Percentiles rank a stretch among this genome's conserved stretches.
Conservation (phyloP, 1,284 basidiomycete genomes). For the Apiotrichum siamense region DNA sequence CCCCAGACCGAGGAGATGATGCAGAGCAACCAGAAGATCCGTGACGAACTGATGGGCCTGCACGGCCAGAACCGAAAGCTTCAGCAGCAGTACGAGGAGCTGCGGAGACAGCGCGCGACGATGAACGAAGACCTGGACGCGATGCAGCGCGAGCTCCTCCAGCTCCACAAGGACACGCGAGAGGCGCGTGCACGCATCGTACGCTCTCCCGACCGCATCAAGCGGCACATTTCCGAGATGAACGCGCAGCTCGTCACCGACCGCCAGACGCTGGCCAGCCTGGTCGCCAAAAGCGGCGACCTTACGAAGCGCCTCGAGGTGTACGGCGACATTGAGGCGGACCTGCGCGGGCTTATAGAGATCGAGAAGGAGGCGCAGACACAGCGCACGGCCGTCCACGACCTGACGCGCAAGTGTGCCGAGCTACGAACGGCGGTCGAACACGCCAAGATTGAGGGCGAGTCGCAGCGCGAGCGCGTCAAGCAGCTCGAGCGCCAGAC, state of each 20-base stretch:
- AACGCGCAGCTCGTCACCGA: constrained; percentile 58
- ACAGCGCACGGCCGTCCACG: constrained; percentile 59
- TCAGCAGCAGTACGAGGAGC: constrained; percentile 59
- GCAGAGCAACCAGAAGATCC: constrained; percentile 58
- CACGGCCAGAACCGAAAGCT: constrained; percentile 52
- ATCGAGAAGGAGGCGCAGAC: constrained; percentile 54
- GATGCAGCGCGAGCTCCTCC: constrained; percentile 23
- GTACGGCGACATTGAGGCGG: constrained; percentile 65
- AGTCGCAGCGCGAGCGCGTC: constrained; percentile 51
- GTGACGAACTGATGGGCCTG: constrained; percentile 56
- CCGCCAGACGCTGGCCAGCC: constrained; percentile 53
- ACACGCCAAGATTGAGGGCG: constrained; percentile 63
- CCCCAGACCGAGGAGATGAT: constrained; percentile 61
- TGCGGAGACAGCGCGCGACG: constrained; percentile 56
- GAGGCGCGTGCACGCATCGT: constrained; percentile 67
- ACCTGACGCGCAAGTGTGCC: constrained; percentile 58
- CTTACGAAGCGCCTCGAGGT: constrained; percentile 65
- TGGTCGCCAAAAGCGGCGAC: constrained; percentile 67
- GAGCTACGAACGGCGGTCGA: constrained; percentile 62
- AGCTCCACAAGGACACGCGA: constrained; percentile 46
- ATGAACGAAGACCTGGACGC: constrained; percentile 28
- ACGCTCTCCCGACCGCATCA: constrained; percentile 78
- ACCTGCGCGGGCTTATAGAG: constrained; percentile 40
- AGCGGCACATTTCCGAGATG: constrained; percentile 69
- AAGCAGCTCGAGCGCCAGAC: constrained; percentile 70